Evolutionary conservation across 306 rosid species (phyloP).

Genomic region (Lathyrus aphaca): DNA sequence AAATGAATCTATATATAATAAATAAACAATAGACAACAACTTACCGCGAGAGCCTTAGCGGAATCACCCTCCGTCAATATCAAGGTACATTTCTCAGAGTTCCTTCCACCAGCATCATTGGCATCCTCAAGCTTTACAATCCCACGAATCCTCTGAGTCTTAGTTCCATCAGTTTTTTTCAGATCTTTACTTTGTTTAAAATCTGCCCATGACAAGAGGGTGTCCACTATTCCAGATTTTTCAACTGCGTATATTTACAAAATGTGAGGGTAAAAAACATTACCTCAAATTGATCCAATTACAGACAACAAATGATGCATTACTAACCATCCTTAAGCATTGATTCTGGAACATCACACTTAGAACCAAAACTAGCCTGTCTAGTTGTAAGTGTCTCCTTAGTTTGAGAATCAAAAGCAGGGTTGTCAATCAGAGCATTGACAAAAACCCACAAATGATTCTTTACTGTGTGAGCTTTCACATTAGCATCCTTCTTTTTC

Average conservation of each 20-base stretch:
- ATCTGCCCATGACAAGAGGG: constrained; percentile 93
- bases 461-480: constrained; percentile 91
- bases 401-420: constrained; percentile 96
- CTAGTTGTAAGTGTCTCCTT: constrained; percentile 87
- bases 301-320: neutral
- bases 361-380: constrained; percentile 81
- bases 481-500: constrained; percentile 89
- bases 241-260: constrained; percentile 53
- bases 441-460: constrained; percentile 92
- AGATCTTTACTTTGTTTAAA: constrained; percentile 85
- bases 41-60: constrained; percentile 94
- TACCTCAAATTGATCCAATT: neutral
- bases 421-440: constrained; percentile 92
- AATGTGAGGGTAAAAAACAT: neutral
- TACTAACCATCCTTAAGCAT: constrained; percentile 81
- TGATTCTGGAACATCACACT: constrained; percentile 77
- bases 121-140: constrained; percentile 94
- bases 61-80: constrained; percentile 97
- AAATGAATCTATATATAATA: too few species aligned
- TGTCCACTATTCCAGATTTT: constrained; percentile 86
- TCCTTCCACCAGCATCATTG: constrained; percentile 83
- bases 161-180: constrained; percentile 90
- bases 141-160: constrained; percentile 81
- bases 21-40: constrained; percentile 33
- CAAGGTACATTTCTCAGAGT: constrained; percentile 89